Percentiles rank a stretch among this genome's conserved stretches.
These are phyloP conservation scores for Pisolithus albus DNA, from an alignment of 768 basidiomycete genomes.

Conservation along the genomic window DNA sequence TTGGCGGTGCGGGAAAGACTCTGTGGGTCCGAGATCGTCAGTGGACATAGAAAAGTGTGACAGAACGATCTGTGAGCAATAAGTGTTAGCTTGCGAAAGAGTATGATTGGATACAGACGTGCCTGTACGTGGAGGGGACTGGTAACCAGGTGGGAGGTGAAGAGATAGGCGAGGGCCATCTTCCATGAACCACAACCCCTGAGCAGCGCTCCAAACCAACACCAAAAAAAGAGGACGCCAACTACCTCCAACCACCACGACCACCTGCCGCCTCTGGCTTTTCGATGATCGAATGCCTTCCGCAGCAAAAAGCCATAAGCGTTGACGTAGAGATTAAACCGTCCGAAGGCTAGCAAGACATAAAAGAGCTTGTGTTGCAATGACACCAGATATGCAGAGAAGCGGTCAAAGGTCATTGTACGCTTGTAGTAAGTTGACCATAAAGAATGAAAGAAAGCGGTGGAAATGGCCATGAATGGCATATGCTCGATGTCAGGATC, in stretches of 20 bases:
- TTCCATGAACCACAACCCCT: slow-evolving; percentile 65
- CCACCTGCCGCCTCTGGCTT: slow-evolving; percentile 67
- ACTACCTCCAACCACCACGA: slow-evolving; percentile 70
- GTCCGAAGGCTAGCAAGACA: slow-evolving; percentile 78
- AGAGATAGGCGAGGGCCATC: slow-evolving; percentile 62
- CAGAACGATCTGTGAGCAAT: slow-evolving; percentile 66
- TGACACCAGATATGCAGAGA: slow-evolving; percentile 57
- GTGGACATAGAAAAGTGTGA: slow-evolving; percentile 98
- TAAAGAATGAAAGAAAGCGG: slow-evolving; percentile 75
- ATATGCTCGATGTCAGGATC: slow-evolving; percentile 84
- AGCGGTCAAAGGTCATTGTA: slow-evolving; percentile 69
- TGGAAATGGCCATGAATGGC: slow-evolving; percentile 92
- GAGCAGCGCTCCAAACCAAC: slow-evolving; percentile 74
- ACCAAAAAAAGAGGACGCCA: slow-evolving; percentile 80
- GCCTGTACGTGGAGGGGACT: slow-evolving; percentile 96
- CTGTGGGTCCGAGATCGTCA: slow-evolving; percentile 79
- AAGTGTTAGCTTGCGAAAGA: slow-evolving; percentile 4
- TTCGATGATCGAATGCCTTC: slow-evolving; percentile 57
- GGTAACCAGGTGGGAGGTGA: slow-evolving; percentile 79
- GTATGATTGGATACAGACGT: slow-evolving; percentile 14
- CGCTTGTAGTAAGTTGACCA: slow-evolving; percentile 96
- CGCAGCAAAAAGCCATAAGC: slow-evolving; percentile 73
- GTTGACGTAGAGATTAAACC: slow-evolving; percentile 91
- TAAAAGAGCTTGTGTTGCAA: slow-evolving; percentile 93
- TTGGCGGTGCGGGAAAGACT: slow-evolving; percentile 92